Evolutionary conservation across 495 filamentous ascomycete species (phyloP), one percentile per base, ranked within the genome.

Genomic region (Ramalina intermedia): DNA sequence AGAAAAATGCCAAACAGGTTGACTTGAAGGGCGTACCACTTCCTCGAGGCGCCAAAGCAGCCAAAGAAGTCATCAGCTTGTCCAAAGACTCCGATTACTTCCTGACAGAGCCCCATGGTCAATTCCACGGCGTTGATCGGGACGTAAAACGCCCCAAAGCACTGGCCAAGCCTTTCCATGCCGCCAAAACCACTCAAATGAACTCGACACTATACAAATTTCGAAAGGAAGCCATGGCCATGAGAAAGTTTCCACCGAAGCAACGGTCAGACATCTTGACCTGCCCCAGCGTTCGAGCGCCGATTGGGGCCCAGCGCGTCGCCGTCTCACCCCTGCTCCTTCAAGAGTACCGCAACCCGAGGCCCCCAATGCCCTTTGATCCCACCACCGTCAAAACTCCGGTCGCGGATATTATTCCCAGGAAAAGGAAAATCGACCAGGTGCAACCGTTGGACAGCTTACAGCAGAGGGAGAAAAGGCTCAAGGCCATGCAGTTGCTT

Each of bases 321-420:
- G 56, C 59, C 33, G 70, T 69, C 3, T 69, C 71, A 7, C 59
- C 58, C 4, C 62, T 61, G 1, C 52, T 74, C 4, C 57, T 74
- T 21, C 67, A 71, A 46, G 62, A 67, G 16, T 67, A 72, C 48
- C 62, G 63, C 14, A 64, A 60, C 20, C 59, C 64, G 18, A 16
- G 50, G 35, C 48, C 37, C 14, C 43, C 52, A 9, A 41, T 38
- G 17, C 50, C 43, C 5, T 6, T 53, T 11, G 49, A 58, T 50
- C 29, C 29, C 5, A 41, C 46, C 26, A 47, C 46, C 14, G 29
- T 51, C 33, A 48, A 49, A 36, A 37, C 41, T 36, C 26, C 54
- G n/a, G 13, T 27, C 16, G 24, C 43, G 9, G 45, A 52, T 26
- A 40, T 18, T n/a, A 24, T 24, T 7, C 54, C 57, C 6, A 48